phyloP scores from a whole-genome alignment of 345 rosid species.

The Tarenaya hassleriana region DNA sequence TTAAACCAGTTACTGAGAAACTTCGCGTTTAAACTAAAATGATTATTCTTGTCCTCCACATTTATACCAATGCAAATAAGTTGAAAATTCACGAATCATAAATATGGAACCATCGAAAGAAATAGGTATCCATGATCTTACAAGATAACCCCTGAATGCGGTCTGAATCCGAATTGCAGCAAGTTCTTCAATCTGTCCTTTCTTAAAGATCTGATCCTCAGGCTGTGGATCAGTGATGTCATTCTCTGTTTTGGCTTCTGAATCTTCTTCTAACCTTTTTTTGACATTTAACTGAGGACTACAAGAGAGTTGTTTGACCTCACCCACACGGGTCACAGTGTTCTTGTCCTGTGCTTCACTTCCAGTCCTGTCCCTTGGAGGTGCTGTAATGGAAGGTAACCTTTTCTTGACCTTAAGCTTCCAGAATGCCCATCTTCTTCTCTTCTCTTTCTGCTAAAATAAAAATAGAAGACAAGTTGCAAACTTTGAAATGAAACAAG shows the following conservation, averaged over 20 bases:
- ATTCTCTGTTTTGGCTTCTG: constrained; percentile 19
- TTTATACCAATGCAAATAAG: constrained; percentile 3
- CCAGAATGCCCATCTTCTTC: constrained; percentile 69
- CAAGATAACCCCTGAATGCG: constrained; percentile 67
- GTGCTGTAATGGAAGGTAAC: constrained; percentile 44
- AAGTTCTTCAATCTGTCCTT: constrained; percentile 23
- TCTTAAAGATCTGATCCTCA: constrained; percentile 23
- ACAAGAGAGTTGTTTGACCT: constrained; percentile 39
- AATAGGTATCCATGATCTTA: constrained; percentile 32
- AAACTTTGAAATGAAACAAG: constrained; percentile 4
- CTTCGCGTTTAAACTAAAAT: too few relatives aligned
- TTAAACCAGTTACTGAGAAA: not conserved
- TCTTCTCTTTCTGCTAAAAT: constrained; percentile 44
- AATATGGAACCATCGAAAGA: not conserved
- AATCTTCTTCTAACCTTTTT: constrained; percentile 23
- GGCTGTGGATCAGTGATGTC: constrained; percentile 13
- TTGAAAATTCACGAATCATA: not conserved
- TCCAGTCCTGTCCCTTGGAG: constrained; percentile 36
- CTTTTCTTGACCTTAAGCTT: constrained; percentile 41
- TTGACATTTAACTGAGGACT: constrained; percentile 27
- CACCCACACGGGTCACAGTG: constrained; percentile 45
- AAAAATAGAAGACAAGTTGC: not conserved
- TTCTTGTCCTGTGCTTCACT: constrained; percentile 33
- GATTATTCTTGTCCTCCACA: not conserved
- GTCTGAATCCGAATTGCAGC: constrained; percentile 68